phyloP scores from a whole-genome alignment of 2,329 filamentous ascomycete species.

The Colletotrichum lini region DNA sequence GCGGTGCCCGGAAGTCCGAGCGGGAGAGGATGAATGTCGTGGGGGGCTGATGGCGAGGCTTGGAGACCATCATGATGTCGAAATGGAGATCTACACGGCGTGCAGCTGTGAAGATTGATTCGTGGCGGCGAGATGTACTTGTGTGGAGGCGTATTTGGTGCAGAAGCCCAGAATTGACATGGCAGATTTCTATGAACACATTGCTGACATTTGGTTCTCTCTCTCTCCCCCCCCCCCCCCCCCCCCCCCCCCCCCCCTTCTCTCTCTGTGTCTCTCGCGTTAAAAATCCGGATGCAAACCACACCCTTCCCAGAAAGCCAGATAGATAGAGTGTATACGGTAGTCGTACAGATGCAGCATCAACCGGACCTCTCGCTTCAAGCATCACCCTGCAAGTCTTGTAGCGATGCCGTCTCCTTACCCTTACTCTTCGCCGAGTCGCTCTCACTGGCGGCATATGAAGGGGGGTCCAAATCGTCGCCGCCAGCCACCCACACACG shows the following conservation, averaged over 20 bases:
- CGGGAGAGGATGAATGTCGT: background rate
- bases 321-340: constrained; percentile 8
- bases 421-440: constrained; percentile 35
- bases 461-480: constrained; percentile 63
- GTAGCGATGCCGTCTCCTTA: constrained; percentile 29
- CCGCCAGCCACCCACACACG: constrained; percentile 72
- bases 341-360: constrained; percentile 21
- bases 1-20: background rate
- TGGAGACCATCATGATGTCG: background rate
- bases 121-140: background rate
- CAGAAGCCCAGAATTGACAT: constrained; percentile 13
- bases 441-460: constrained; percentile 54
- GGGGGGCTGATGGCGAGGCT: constrained; percentile 3
- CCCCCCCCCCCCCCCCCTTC: too few species aligned
- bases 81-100: constrained; percentile 9
- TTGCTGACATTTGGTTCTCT: constrained; percentile 3
- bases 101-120: background rate
- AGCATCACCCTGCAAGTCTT: constrained; percentile 35
- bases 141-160: constrained; percentile 3
- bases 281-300: constrained; percentile 14
- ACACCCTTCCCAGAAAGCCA: constrained; percentile 1
- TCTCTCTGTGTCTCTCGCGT: background rate
- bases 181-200: constrained; percentile 34
- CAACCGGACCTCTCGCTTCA: background rate
- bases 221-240: too few species aligned